These are phyloP conservation scores for Termitomyces sp. DNA, from an alignment of 768 basidiomycete genomes.

Conservation along the genomic window DNA sequence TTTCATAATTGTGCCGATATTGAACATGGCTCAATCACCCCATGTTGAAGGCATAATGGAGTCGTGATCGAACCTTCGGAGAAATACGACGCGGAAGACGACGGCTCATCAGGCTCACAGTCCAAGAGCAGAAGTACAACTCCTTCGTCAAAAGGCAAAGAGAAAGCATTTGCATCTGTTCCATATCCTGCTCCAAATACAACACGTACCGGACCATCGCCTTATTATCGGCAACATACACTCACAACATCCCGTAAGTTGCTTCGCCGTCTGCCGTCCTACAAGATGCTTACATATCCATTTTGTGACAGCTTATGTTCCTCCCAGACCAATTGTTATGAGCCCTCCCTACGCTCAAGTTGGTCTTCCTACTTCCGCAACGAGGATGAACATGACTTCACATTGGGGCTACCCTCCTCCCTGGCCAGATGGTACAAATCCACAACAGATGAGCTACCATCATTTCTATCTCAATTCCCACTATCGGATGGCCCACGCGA, in stretches of 20 bases:
- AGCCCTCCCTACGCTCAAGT: conserved; percentile 39
- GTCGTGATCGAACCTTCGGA: conserved; percentile 51
- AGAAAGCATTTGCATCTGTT: conserved; percentile 20
- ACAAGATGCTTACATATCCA: background rate
- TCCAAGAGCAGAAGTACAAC: conserved; percentile 48
- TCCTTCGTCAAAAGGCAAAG: conserved; percentile 38
- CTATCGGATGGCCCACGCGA: conserved; percentile 25
- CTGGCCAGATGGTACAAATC: conserved; percentile 28
- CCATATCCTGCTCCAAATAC: conserved; percentile 24
- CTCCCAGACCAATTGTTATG: conserved; percentile 31
- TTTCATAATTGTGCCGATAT: background rate
- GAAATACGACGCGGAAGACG: conserved; percentile 25
- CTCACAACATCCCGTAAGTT: conserved; percentile 34
- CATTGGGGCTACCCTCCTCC: conserved; percentile 36
- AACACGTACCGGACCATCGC: conserved; percentile 34
- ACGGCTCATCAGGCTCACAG: conserved; percentile 29
- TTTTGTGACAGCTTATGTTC: conserved; percentile 30
- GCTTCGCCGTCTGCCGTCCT: background rate
- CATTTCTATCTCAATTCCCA: conserved; percentile 36
- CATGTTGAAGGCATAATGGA: conserved; percentile 52
- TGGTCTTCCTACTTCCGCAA: conserved; percentile 48
- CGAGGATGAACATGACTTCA: conserved; percentile 34
- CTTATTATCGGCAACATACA: conserved; percentile 66
- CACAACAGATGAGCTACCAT: conserved; percentile 30
- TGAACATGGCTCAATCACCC: background rate